Evolutionary conservation across 805 yeast species (phyloP).

Genomic region (Yueomyces sp.): DNA sequence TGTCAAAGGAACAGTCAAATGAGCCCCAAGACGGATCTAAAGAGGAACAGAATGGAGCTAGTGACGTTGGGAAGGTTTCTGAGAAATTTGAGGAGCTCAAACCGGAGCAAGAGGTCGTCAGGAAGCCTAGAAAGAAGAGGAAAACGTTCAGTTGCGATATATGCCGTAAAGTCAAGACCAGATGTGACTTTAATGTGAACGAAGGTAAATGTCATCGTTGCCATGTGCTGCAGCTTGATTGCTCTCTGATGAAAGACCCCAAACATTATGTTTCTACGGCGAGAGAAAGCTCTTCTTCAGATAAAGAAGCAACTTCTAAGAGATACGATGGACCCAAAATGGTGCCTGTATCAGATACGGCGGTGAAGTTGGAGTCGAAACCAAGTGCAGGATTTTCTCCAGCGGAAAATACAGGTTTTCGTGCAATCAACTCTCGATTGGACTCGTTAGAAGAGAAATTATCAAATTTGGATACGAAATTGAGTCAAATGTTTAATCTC

Average conservation of each 20-base stretch:
- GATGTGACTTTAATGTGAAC: conserved; percentile 38
- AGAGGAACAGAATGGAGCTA: too few species aligned
- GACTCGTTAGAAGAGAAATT: background rate
- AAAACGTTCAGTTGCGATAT: conserved; percentile 34
- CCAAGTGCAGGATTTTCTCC: background rate
- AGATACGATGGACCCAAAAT: too few species aligned
- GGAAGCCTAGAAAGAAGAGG: conserved; percentile 24
- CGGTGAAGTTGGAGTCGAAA: background rate
- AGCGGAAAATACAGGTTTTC: background rate
- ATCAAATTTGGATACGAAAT: background rate
- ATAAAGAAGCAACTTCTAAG: background rate
- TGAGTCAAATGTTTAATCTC: background rate
- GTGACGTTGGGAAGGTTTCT: too few species aligned
- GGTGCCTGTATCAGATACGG: too few species aligned
- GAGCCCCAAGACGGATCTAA: too few species aligned
- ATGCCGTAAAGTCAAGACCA: conserved; percentile 43
- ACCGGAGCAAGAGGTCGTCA: background rate
- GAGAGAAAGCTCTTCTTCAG: conserved; percentile 2
- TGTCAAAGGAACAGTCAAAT: too few species aligned
- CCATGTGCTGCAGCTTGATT: conserved; percentile 30
- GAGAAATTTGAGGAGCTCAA: too few species aligned
- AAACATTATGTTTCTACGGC: conserved; percentile 15
- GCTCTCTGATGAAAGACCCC: conserved; percentile 29
- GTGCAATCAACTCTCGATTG: background rate
- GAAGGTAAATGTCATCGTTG: conserved; percentile 40